Percentiles rank a stretch among this genome's conserved stretches.
Evolutionary conservation across 2,329 filamentous ascomycete species (phyloP).

Genomic region (Fusarium albosuccineum): DNA sequence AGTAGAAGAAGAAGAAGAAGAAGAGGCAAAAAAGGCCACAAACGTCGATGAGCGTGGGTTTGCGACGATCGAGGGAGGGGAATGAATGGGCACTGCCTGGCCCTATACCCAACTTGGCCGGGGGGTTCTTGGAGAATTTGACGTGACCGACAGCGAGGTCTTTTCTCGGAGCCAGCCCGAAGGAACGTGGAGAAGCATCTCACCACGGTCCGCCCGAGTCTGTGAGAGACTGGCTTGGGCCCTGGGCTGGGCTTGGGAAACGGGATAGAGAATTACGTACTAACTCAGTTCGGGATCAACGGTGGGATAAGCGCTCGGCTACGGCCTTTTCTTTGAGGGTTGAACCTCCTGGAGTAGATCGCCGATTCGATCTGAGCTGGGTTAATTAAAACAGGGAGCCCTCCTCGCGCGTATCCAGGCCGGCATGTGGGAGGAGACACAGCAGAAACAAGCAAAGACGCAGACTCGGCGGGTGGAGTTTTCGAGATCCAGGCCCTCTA

Average conservation of each 20-base stretch:
- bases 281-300: background rate
- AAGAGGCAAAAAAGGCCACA: slow-evolving; percentile 17
- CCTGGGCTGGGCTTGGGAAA: no score
- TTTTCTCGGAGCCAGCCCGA: background rate
- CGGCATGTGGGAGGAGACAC: slow-evolving; percentile 15
- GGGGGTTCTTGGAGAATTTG: slow-evolving; percentile 22
- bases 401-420: background rate
- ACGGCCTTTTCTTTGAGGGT: background rate
- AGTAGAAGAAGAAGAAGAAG: slow-evolving; percentile 8
- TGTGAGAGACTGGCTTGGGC: background rate
- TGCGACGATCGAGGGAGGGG: slow-evolving; percentile 32
- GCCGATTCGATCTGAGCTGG: background rate
- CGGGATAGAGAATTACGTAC: background rate
- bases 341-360: background rate
- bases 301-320: background rate
- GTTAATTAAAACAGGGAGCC: no score
- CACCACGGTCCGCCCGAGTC: background rate
- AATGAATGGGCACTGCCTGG: slow-evolving; percentile 28
- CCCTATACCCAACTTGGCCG: slow-evolving; percentile 32
- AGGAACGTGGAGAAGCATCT: background rate
- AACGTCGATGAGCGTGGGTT: background rate
- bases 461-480: slow-evolving; percentile 14
- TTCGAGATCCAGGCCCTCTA: slow-evolving; percentile 9
- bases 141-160: background rate
- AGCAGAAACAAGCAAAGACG: no score